Evolutionary conservation across 1,139 yeast genomes (phyloP).

Genomic region (Yamadazyma atlantica): DNA sequence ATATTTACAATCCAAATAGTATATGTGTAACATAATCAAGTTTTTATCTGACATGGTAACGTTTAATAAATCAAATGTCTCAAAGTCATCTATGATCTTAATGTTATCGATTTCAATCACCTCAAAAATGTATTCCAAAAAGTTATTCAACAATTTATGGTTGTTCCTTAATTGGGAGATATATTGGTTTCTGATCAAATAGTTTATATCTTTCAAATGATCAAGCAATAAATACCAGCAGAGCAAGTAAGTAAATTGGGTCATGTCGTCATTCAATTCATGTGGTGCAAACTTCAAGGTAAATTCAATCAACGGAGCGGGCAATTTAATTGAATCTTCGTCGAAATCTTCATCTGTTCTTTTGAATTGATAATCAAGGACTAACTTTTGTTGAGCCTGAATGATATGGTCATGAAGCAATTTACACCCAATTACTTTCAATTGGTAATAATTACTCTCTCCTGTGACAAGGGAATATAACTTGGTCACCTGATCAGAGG

Average conservation of each 20-base stretch:
- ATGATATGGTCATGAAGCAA: constrained; percentile 36
- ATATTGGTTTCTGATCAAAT: constrained; percentile 60
- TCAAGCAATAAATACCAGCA: constrained; percentile 68
- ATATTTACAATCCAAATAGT: constrained; percentile 54
- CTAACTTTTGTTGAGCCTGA: constrained; percentile 52
- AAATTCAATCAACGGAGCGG: constrained; percentile 30
- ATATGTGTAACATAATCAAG: constrained; percentile 50
- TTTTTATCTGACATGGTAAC: constrained; percentile 16
- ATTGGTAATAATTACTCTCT: constrained; percentile 20
- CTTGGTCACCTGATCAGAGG: constrained; percentile 7
- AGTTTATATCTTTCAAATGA: constrained; percentile 67
- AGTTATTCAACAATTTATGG: constrained; percentile 42
- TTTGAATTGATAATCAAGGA: constrained; percentile 59
- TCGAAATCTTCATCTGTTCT: constrained; percentile 27
- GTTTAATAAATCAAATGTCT: constrained; percentile 16
- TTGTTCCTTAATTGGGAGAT: constrained; percentile 55
- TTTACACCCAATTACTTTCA: constrained; percentile 34
- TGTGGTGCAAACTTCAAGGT: constrained; percentile 8
- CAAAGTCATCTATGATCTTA: constrained; percentile 12
- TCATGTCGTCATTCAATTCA: constrained; percentile 30
- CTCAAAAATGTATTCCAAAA: constrained; percentile 52
- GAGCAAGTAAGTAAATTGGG: constrained; percentile 44
- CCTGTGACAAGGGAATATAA: constrained; percentile 24
- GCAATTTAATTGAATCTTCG: constrained; percentile 29
- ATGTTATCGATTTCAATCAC: constrained; percentile 44